Evolutionary conservation across 192 early-diverging fungal genomes (phyloP), one percentile per base, ranked within the genome.

Genomic region (Globomyces pollinis-pini): DNA sequence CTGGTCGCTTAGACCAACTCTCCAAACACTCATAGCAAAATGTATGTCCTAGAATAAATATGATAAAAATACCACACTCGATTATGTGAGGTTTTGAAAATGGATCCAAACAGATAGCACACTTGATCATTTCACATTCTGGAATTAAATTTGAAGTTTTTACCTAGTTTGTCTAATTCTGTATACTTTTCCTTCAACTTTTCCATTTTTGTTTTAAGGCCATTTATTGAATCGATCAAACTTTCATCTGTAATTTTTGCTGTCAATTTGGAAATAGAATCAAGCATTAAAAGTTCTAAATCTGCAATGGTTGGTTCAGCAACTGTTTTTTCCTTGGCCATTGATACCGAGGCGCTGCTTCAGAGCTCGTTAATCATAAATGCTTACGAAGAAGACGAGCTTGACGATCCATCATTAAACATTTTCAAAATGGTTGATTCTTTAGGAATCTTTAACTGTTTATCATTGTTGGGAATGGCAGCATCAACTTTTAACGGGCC

Each of bases 11-110:
- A 28, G 45, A 39, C 55, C 55, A 57, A 29, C 23, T 32, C 21
- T 28, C 28, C 13, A 57, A 24, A 32, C 55, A 57, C 3, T 2
- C n/a, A 33, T 31, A 57, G 21, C 55, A 57, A 57, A 43, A 57
- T 6, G 42, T 28, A 20, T 57, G 55, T n/a, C 12, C 55, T 39
- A 41, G 5, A 2, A 2, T 47, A 13, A 13, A 24, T 11, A 9
- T 24, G 6, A 7, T 11, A 24, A 24, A 20, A 6, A 26, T 26
- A 20, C 44, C 55, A 29, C 55, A 39, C 28, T 31, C 38, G 9
- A 39, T 24, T 23, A 44, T 43, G 3, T 57, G 55, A 23, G 36
- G 38, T 26, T 57, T 31, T 9, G 38, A 57, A 44, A 57, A 26
- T 3, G 24, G 28, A 47, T 47, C 55, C 26, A 28, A 15, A 30